Evolutionary conservation across 495 filamentous ascomycete genomes (phyloP).

Genomic region (Aspergillus bridgeri): DNA sequence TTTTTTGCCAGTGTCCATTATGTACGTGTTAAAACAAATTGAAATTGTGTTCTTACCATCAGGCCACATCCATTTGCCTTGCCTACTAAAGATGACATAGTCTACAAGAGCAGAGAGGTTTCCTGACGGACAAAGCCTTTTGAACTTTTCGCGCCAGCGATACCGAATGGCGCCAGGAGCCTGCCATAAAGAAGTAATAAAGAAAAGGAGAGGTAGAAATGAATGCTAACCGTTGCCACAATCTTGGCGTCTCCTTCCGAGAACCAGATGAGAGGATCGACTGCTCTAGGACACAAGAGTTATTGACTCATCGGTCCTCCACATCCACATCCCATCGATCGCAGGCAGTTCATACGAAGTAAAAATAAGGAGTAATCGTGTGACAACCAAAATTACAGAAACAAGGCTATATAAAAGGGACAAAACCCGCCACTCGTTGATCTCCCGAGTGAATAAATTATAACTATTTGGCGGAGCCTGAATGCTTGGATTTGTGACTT

Average conservation of each 20-base stretch:
- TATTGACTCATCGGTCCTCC: conserved; percentile 1
- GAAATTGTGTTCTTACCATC: background rate
- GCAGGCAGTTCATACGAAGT: background rate
- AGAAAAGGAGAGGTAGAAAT: background rate
- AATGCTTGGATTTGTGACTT: too few relatives aligned
- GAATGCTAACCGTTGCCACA: conserved; percentile 1
- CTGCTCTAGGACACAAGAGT: background rate
- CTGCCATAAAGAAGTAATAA: background rate
- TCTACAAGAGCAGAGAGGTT: too few relatives aligned
- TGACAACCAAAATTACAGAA: too few relatives aligned
- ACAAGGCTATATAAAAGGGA: too few relatives aligned
- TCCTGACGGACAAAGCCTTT: too few relatives aligned
- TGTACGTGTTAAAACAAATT: background rate
- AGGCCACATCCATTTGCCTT: background rate
- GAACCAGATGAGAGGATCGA: conserved; percentile 1
- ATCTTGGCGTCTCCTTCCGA: conserved; percentile 1
- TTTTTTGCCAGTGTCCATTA: background rate
- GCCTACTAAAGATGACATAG: conserved; percentile 2
- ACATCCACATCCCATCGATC: conserved; percentile 2
- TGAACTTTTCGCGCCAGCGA: background rate
- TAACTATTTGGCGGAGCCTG: too few relatives aligned
- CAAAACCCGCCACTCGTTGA: too few relatives aligned
- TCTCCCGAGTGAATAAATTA: too few relatives aligned
- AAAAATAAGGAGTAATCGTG: too few relatives aligned
- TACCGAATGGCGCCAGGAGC: background rate